Percentiles rank a stretch among this genome's conserved stretches.
phyloP scores from a whole-genome alignment of 73 alveolate genomes.

The Tetrahymena borealis region DNA sequence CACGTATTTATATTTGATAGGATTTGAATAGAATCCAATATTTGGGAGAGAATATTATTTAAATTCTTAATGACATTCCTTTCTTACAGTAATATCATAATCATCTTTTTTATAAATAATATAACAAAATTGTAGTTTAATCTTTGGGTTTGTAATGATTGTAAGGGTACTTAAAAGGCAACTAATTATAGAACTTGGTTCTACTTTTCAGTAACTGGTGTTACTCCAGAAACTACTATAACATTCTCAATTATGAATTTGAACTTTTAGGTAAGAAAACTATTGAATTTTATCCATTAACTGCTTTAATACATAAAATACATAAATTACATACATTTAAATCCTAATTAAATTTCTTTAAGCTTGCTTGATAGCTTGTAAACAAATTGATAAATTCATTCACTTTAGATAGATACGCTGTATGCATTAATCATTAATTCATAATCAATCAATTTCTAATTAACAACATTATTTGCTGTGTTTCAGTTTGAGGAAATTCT shows the following conservation, averaged over 20 bases:
- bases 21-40: background rate
- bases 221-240: constrained; percentile 30
- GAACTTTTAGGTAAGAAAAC: constrained; percentile 41
- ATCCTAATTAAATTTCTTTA: too few relatives aligned
- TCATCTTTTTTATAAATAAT: background rate
- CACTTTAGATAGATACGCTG: too few relatives aligned
- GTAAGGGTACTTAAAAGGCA: constrained; percentile 8
- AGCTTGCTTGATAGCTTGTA: too few relatives aligned
- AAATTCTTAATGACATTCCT: too few relatives aligned
- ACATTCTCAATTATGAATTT: constrained; percentile 52
- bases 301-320: background rate
- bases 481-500: too few relatives aligned
- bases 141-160: constrained; percentile 12
- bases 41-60: too few relatives aligned
- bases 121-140: constrained; percentile 3
- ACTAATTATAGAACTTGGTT: constrained; percentile 71
- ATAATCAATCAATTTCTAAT: too few relatives aligned
- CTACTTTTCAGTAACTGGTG: constrained; percentile 63
- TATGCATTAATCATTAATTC: too few relatives aligned
- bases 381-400: too few relatives aligned
- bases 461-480: too few relatives aligned
- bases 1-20: background rate
- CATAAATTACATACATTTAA: too few relatives aligned
- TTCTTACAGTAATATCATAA: background rate
- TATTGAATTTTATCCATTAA: background rate